These are phyloP conservation scores for Pelargonium nanum DNA, from an alignment of 345 rosid species.

Conservation along the genomic window DNA sequence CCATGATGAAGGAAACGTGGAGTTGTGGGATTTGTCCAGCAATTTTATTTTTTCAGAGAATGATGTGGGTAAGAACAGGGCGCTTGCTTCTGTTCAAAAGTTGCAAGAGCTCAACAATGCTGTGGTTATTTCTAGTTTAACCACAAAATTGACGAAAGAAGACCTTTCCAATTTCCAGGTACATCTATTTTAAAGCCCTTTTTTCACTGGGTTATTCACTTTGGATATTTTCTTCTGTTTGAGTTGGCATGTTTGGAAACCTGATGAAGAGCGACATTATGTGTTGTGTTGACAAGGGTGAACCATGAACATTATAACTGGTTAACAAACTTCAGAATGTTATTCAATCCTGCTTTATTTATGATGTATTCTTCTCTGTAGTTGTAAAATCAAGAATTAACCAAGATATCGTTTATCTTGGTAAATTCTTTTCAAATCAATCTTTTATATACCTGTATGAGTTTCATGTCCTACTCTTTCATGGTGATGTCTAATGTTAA, in stretches of 20 bases:
- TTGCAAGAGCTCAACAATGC: slow-evolving; percentile 94
- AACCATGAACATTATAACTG: not conserved
- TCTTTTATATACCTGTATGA: not conserved
- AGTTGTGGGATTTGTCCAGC: slow-evolving; percentile 88
- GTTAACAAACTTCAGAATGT: not conserved
- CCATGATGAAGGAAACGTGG: slow-evolving; percentile 78
- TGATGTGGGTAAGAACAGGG: slow-evolving; percentile 89
- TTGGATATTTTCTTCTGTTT: not conserved
- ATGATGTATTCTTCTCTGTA: not conserved
- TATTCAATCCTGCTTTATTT: not conserved
- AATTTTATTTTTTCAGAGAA: slow-evolving; percentile 74
- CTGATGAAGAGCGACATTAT: not conserved
- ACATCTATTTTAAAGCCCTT: not conserved
- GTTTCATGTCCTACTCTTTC: not conserved
- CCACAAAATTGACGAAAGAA: slow-evolving; percentile 58
- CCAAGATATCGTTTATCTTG: not conserved
- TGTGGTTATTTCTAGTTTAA: slow-evolving; percentile 59
- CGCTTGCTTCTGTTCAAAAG: slow-evolving; percentile 86
- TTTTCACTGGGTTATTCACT: not conserved
- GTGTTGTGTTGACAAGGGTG: not conserved
- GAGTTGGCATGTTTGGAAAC: not conserved
- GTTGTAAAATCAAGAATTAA: too few species aligned
- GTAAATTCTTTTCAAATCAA: not conserved
- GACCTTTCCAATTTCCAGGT: slow-evolving; percentile 86
- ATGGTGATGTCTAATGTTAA: not conserved